These are phyloP conservation scores for Tulasnella sp. DNA, from an alignment of 768 basidiomycete species.

Conservation along the genomic window DNA sequence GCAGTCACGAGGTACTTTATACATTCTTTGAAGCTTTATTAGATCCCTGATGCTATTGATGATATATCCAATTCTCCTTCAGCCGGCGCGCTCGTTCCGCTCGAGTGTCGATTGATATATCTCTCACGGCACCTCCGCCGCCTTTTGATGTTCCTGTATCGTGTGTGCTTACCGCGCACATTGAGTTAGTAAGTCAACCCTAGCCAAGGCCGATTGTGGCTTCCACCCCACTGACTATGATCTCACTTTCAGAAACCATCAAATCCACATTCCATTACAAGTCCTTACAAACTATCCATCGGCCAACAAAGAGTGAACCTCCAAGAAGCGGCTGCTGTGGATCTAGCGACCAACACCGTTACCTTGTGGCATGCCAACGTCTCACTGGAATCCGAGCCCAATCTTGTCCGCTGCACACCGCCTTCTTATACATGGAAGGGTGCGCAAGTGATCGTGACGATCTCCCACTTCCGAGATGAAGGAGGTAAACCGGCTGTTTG, in stretches of 20 bases:
- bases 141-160: neutral
- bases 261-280: too few relatives aligned
- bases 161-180: neutral
- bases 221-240: neutral
- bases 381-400: neutral
- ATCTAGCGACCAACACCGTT: neutral
- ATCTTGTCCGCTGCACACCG: neutral
- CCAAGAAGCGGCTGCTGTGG: neutral
- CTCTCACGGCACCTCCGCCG: neutral
- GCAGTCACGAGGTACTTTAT: neutral
- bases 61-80: neutral
- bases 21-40: neutral
- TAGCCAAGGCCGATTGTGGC: neutral
- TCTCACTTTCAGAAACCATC: neutral
- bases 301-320: neutral
- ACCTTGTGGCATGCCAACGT: neutral
- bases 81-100: neutral
- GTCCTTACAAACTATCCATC: neutral
- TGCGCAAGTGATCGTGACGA: neutral
- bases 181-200: neutral
- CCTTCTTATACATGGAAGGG: neutral
- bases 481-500: neutral
- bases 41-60: neutral
- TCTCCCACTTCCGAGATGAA: neutral
- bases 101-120: neutral